Evolutionary conservation across 306 rosid genomes (phyloP), one percentile per base, ranked within the genome.

Genomic region (Castanea mollissima): DNA sequence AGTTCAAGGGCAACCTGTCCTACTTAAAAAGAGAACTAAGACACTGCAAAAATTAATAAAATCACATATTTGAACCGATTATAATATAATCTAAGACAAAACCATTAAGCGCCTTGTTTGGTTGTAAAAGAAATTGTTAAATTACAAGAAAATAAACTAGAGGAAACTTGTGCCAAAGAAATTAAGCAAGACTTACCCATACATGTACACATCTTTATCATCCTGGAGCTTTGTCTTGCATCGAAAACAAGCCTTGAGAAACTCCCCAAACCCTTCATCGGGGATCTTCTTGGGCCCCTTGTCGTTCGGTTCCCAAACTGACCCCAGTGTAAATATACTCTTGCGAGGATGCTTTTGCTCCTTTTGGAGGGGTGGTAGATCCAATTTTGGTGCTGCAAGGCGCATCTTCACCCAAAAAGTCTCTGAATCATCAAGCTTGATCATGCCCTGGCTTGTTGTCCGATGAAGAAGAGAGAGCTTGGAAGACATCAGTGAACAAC

Each of bases 181-280:
- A 23, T 23, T 23, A 23, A 34, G 16, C 35, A 21, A 41, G 62
- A 73, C 83, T 6, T 74, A 69, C 83, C 86, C 79, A 20, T 83
- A 83, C 83, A 83, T 83, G 63, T 55, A 78, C 10, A 56, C 11
- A 21, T 83, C 73, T 0, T 12, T 19, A 2, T 69, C 54, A 4
- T 5, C 21, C 11, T 14, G 2, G 67, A 83, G 34, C 73, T 78
- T n/a, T 29, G 56, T 78, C 67, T 65, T 82, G 82, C 85, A 82
- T 73, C 38, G 73, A 73, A 52, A 44, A 78, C 82, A 82, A 3
- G 13, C 5, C 19, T 41, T 10, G 23, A 78, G 71, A 74, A 82
- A 60, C 13, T 34, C 79, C 25, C 64, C 49, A 63, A 59, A 69
- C 67, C 63, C 34, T 4, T 79, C 76, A 9, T 35, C 4, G 20